Conservation (phyloP, 176 grass and related monocot genomes). For the Musa schizocarpa region DNA sequence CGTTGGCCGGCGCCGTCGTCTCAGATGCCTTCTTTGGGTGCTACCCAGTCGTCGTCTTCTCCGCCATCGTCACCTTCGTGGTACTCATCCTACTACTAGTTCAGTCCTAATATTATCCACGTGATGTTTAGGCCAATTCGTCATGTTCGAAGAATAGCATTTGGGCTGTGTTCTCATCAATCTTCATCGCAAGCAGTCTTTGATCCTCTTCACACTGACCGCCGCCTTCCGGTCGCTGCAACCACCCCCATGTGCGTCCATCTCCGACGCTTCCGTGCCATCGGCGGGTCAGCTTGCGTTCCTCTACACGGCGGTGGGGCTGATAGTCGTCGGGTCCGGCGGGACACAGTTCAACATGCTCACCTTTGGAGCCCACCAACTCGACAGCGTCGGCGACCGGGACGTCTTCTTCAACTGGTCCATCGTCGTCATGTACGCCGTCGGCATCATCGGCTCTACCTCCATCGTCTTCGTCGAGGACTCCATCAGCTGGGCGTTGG, state of each 20-base stretch:
- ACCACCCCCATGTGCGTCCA: constrained; percentile 21
- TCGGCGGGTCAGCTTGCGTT: not conserved
- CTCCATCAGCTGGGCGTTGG: constrained; percentile 9
- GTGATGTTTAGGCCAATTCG: not conserved
- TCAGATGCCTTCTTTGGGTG: constrained; percentile 70
- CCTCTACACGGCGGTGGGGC: not conserved
- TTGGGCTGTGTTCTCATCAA: too few species aligned
- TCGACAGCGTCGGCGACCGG: not conserved
- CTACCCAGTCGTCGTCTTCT: constrained; percentile 44
- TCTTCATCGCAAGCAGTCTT: constrained; percentile 27
- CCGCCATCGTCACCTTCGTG: constrained; percentile 31
- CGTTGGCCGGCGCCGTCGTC: constrained; percentile 49
- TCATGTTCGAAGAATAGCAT: too few species aligned
- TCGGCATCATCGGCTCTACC: not conserved
- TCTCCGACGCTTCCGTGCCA: constrained; percentile 19
- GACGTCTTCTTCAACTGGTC: constrained; percentile 22
- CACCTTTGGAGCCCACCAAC: constrained; percentile 6
- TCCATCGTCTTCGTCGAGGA: constrained; percentile 13
- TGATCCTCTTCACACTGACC: constrained; percentile 52
- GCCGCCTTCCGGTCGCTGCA: constrained; percentile 29
- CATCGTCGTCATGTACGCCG: constrained; percentile 3
- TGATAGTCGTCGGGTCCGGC: not conserved
- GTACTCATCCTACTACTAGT: not conserved
- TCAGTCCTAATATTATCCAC: not conserved
- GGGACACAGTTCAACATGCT: constrained; percentile 8